Evolutionary conservation across 495 filamentous ascomycete species (phyloP), one percentile per base, ranked within the genome.

Genomic region (Friedmanniomyces endolithicus): DNA sequence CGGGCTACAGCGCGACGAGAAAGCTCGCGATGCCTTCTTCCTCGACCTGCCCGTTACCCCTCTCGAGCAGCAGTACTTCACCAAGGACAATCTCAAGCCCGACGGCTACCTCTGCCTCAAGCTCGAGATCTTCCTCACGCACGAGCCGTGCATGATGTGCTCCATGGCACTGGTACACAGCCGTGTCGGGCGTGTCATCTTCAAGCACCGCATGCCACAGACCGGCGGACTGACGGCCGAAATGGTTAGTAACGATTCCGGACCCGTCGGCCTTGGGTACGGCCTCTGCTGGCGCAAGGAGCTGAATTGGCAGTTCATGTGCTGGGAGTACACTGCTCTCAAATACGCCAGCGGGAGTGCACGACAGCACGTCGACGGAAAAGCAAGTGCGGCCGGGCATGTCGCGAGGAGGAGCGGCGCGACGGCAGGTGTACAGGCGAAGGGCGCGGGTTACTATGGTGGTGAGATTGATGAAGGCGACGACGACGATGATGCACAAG

Each of bases 81-180:
- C 62, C 64, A 11, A 69, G 68, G 60, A 75, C 70, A 67, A 68
- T 67, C 24, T 78, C 65, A 45, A 64, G 57, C 35, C 72, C n/a
- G 82, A 84, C 57, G 90, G 90, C n/a, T 98, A 98, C 68, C 81
- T 98, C 31, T 97, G 90, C 68, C 84, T 89, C 50, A 84, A 86
- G 48, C 78, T 97, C 1, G 88, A 95, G 61, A 76, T 98, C 29
- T 96, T 95, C 67, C 68, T 90, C 31, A 90, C 88, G 1, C 90
- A 95, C 65, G 92, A 98, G 68, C 92, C 92, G 2, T 98, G 92
- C 61, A 74, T 92, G 29, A 94, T 94, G 80, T 98, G 92, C 70
- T 86, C 84, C 9, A 97, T 97, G 90, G 94, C 88, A 1, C 78
- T 96, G 34, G 73, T 97, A 19, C 88, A 97, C 57, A 95, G 88